A percentile compares a stretch with the other conserved stretches of the same genome.
Conservation (phyloP, 805 yeast species). For the Phaffomyces opuntiae region DNA sequence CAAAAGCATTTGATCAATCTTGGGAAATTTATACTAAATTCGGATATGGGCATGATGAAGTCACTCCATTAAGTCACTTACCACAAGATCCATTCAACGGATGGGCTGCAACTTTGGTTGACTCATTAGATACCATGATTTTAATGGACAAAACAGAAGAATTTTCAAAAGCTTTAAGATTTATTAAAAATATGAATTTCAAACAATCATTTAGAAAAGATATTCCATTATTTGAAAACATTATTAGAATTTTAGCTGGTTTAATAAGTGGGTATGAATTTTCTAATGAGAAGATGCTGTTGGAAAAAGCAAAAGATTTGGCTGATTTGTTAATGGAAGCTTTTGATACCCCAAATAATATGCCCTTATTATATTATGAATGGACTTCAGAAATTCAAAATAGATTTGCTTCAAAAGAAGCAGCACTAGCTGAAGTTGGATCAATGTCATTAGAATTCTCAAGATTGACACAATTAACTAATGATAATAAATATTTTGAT, state of each 20-base stretch:
- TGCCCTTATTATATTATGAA: slow-evolving; percentile 41
- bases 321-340: slow-evolving; percentile 45
- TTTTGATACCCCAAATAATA: slow-evolving; percentile 51
- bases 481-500: slow-evolving; percentile 40
- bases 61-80: slow-evolving; percentile 30
- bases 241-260: slow-evolving; percentile 47
- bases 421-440: slow-evolving; percentile 40
- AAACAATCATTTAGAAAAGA: slow-evolving; percentile 30
- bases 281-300: slow-evolving; percentile 28
- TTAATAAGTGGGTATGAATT: slow-evolving; percentile 46
- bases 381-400: slow-evolving; percentile 33
- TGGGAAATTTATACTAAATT: slow-evolving; percentile 37
- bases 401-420: slow-evolving; percentile 30
- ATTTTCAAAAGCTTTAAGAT: slow-evolving; percentile 30
- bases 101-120: slow-evolving; percentile 46
- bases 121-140: slow-evolving; percentile 43
- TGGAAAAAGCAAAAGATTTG: slow-evolving; percentile 36
- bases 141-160: slow-evolving; percentile 38
- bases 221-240: slow-evolving; percentile 44
- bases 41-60: slow-evolving; percentile 42
- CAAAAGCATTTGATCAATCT: slow-evolving; percentile 31
- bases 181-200: slow-evolving; percentile 33
- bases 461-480: slow-evolving; percentile 43
- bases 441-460: slow-evolving; percentile 47
- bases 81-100: slow-evolving; percentile 37